Evolutionary conservation across 768 basidiomycete genomes (phyloP).

Genomic region (Boletus vermiculosoides): DNA sequence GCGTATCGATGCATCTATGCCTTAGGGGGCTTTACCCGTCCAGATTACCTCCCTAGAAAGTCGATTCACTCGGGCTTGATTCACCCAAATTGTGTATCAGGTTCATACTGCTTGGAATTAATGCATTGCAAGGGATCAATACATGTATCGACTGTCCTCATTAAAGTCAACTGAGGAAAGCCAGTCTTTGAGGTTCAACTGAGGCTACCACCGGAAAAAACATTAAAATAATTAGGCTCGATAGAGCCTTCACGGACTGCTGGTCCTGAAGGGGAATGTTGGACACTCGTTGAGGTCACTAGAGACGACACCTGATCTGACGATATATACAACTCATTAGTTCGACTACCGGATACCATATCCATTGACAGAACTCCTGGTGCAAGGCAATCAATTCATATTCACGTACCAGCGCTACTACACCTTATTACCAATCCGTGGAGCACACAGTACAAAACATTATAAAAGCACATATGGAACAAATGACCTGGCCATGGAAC

Average conservation of each 20-base stretch:
- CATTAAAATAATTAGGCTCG: background rate
- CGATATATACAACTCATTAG: background rate
- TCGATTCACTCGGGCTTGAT: constrained; percentile 63
- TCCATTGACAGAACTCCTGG: background rate
- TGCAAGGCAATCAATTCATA: constrained; percentile 8
- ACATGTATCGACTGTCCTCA: background rate
- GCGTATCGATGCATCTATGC: background rate
- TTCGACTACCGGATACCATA: background rate
- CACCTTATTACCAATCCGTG: constrained; percentile 27
- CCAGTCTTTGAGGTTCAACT: background rate
- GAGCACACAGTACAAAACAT: constrained; percentile 29
- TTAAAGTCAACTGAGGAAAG: background rate
- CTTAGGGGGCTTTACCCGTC: constrained; percentile 61
- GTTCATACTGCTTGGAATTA: background rate
- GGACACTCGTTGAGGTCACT: background rate
- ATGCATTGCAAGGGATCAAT: no score
- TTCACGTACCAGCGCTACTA: constrained; percentile 36
- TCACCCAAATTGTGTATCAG: no score
- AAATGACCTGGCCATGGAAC: constrained; percentile 16
- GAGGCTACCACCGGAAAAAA: background rate
- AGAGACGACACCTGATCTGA: background rate
- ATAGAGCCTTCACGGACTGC: background rate
- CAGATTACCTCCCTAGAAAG: constrained; percentile 67
- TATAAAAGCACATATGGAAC: constrained; percentile 36
- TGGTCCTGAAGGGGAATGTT: background rate